These are phyloP conservation scores for Phlyctochytrium bullatum DNA, from an alignment of 192 early-diverging fungal species.

Conservation along the genomic window DNA sequence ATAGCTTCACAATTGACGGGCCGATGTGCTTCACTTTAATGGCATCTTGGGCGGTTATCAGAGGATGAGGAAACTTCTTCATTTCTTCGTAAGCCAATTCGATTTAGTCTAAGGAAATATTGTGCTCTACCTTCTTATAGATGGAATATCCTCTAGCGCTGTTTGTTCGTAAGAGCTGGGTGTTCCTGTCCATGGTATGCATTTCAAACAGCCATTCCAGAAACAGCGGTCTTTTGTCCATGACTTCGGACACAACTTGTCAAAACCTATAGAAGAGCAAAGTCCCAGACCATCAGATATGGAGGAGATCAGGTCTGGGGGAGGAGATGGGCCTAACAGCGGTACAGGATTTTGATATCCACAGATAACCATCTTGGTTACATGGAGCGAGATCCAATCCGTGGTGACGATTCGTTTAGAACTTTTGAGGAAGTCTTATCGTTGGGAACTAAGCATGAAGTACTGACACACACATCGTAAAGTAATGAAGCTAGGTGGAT, in stretches of 20 bases:
- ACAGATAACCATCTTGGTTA: conserved; percentile 97
- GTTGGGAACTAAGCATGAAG: conserved; percentile 57
- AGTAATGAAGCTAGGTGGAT: too few species aligned
- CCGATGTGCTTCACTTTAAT: conserved; percentile 18
- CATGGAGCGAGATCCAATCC: conserved; percentile 83
- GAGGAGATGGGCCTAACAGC: too few species aligned
- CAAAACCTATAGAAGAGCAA: too few species aligned
- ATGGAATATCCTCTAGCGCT: not conserved
- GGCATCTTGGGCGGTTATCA: conserved; percentile 10
- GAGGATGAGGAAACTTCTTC: conserved; percentile 13
- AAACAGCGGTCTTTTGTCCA: conserved; percentile 20
- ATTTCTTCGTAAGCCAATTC: conserved; percentile 21
- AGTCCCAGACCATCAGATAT: too few species aligned
- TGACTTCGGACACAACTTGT: too few species aligned
- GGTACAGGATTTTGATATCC: conserved; percentile 66
- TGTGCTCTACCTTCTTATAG: conserved; percentile 25
- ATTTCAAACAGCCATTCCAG: conserved; percentile 14
- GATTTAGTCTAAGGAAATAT: too few species aligned
- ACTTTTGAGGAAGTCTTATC: conserved; percentile 89
- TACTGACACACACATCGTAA: not conserved
- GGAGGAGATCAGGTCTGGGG: too few species aligned
- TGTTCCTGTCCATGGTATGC: conserved; percentile 13
- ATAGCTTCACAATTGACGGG: conserved; percentile 15
- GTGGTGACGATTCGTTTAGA: conserved; percentile 77
- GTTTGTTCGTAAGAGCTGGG: not conserved